These are phyloP conservation scores for Monosporozyma siamensis DNA, from an alignment of 805 yeast species.

Conservation along the genomic window DNA sequence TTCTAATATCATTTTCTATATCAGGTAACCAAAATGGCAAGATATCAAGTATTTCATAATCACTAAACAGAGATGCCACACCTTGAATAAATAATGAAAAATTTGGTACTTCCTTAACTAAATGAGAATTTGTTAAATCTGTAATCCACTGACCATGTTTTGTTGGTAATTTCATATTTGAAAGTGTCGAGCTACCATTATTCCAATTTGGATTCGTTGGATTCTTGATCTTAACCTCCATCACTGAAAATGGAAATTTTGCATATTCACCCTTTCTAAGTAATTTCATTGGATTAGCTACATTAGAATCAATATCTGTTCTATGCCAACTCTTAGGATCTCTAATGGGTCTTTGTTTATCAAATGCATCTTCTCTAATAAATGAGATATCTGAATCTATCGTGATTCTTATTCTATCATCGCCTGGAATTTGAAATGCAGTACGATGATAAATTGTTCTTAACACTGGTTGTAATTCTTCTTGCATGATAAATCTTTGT, in stretches of 20 bases:
- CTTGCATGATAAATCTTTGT: constrained; percentile 51
- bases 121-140: constrained; percentile 71
- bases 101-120: constrained; percentile 89
- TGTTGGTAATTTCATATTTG: constrained; percentile 32
- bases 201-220: constrained; percentile 28
- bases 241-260: constrained; percentile 76
- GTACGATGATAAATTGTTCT: constrained; percentile 84
- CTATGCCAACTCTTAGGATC: constrained; percentile 89
- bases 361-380: constrained; percentile 86
- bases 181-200: constrained; percentile 21
- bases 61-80: constrained; percentile 76
- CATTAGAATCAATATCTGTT: constrained; percentile 73
- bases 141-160: constrained; percentile 69
- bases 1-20: constrained; percentile 65
- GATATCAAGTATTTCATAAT: constrained; percentile 72
- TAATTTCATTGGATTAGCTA: constrained; percentile 57
- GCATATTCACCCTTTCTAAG: constrained; percentile 79
- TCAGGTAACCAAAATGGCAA: constrained; percentile 95
- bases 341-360: constrained; percentile 76
- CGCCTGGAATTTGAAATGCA: constrained; percentile 97
- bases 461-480: constrained; percentile 72
- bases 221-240: constrained; percentile 72
- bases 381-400: constrained; percentile 83
- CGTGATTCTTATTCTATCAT: constrained; percentile 80
- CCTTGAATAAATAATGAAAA: constrained; percentile 93